A percentile compares a stretch with the other conserved stretches of the same genome.
Conservation (phyloP, 2,329 filamentous ascomycete species). For the Penicillium corylophilum region DNA sequence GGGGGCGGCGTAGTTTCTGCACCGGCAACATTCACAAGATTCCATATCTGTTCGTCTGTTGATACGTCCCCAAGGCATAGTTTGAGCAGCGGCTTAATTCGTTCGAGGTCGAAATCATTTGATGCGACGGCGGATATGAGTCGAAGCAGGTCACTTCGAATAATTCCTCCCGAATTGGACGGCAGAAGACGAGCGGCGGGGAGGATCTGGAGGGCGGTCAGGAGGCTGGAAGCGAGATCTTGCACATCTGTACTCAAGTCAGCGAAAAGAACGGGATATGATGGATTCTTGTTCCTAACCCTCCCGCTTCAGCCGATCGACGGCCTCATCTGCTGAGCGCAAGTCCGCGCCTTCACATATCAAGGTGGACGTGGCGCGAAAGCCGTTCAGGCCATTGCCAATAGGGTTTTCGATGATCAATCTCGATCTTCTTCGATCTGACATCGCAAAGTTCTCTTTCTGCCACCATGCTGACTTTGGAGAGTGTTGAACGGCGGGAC, state of each 20-base stretch:
- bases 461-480: conserved; percentile 3
- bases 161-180: conserved; percentile 11
- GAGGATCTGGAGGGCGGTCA: conserved; percentile 6
- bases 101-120: conserved; percentile 16
- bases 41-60: conserved; percentile 20
- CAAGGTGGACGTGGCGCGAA: conserved; percentile 5
- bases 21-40: conserved; percentile 16
- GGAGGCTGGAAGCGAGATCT: conserved; percentile 3
- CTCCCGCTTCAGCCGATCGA: conserved; percentile 4
- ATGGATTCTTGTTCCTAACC: background rate
- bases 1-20: conserved; percentile 23
- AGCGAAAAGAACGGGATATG: conserved; percentile 2
- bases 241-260: conserved; percentile 2
- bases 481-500: background rate
- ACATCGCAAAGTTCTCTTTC: conserved; percentile 1
- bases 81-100: conserved; percentile 21
- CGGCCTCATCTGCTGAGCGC: conserved; percentile 1
- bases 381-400: conserved; percentile 3
- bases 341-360: conserved; percentile 7
- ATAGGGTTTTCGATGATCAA: conserved; percentile 6
- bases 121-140: conserved; percentile 10
- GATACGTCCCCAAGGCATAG: conserved; percentile 2
- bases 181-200: conserved; percentile 13
- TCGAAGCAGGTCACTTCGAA: conserved; percentile 17
- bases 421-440: conserved; percentile 4